Evolutionary conservation across 2,329 filamentous ascomycete genomes (phyloP), one percentile per base, ranked within the genome.

Genomic region (Lachnellula subtilissima): DNA sequence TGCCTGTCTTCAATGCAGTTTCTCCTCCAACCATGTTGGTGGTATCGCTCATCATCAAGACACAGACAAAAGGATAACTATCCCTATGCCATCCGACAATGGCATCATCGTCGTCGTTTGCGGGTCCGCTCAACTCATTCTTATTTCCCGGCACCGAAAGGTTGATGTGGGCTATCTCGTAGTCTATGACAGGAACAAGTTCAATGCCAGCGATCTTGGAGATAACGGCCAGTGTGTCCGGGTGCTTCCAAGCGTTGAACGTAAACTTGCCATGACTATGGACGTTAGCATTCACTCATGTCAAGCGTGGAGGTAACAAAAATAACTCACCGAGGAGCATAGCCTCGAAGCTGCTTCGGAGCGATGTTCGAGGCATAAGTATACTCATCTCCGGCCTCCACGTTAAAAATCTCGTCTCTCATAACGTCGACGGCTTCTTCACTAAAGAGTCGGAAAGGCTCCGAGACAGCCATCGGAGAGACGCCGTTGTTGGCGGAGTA

Each of bases 391-490:
- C 79, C 75, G 3, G 86, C 81, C 39, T 80, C 75, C 0, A 79
- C 74, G 48, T 77, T 78, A 40, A 86, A 73, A n/a, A 87, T 77
- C 67, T 88, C 85, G 3, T 72, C 71, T 53, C 85, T 76, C 78
- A 88, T 86, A 51, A 79, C 76, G 64, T 79, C 71, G 50, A 88
- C 76, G 2, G 84, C 84, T 48, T 85, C 82, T 35, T 75, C 65
- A 11, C 80, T 81, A 70, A 88, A 88, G 23, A 88, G 75, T 3
- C 75, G 75, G 67, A 88, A 88, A 0, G 84, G 83, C 56, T 86
- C 80, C 0, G 84, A 85, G 51, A 86, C 83, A 12, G 83, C 85
- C 49, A 83, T 74, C 1, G 78, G 77, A 1, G 85, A 88, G 25
- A 88, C 76, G 4, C 84, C 85, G 50, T 73, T 75, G 54, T 76